Base-by-base conservation (phyloP, 164 flowering plant species). In the Berberis vulgaris region DNA sequence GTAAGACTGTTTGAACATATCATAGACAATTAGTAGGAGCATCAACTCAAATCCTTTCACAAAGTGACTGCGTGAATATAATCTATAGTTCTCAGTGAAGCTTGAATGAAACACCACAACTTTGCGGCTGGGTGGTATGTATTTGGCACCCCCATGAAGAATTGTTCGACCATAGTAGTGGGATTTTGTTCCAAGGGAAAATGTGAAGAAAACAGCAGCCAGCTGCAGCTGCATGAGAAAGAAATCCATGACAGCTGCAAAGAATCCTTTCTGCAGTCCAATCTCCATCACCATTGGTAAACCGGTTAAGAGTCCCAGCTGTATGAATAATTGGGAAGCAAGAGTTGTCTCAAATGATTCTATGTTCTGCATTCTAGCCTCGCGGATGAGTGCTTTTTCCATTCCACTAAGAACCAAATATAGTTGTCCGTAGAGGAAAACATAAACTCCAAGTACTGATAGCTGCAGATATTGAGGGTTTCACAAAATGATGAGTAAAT, bases 201-300 rank as follows among this genome's bases (percentile, higher is more conserved):
- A 94, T 12, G 99, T 94, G 82, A 91, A 94, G 81, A 94, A 94
- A 65, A 91, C 86, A 76, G 97, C 73, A 63, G 97, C 95, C 41
- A 94, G 77, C 75, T 94, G 97, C 45, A 94, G 71, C 72, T 94
- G 99, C 97, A 94, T 91, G 71, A 89, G 87, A 62, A 94, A 70
- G 67, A 94, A 89, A 67, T 91, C 96, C 73, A 83, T 82, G 40
- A 87, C 65, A 57, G 97, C 96, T 7, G 76, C 75, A n/a, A 83
- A 83, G 66, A 94, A 89, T 54, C 99, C 99, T 73, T 75, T 87
- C 73, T 94, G 95, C 38, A 94, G 86, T 61, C 86, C 91, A 65
- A 94, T 83, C 74, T 94, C 97, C 85, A 94, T 91, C 57, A 91
- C 84, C 96, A 94, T 91, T 44, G 97, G 97, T 63, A 91, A 78